phyloP scores from a whole-genome alignment of 768 basidiomycete species.

The Boletus edulis region DNA sequence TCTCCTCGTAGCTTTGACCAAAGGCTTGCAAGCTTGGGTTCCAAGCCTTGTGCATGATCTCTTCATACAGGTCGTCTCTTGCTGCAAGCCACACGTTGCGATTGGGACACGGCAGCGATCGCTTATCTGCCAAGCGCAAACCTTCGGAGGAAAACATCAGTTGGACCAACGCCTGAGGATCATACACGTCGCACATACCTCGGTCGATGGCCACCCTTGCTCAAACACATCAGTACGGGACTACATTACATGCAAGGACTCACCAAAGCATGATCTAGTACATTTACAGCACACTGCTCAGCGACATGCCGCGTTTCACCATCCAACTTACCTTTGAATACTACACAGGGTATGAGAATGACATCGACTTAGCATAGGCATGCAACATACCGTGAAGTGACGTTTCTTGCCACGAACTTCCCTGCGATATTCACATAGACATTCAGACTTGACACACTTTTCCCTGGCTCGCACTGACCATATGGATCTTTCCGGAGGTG shows the following conservation, averaged over 20 bases:
- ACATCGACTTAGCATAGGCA: not conserved
- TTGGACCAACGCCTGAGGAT: not conserved
- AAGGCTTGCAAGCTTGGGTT: conserved; percentile 68
- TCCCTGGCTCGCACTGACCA: conserved; percentile 54
- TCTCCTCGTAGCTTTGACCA: conserved; percentile 90
- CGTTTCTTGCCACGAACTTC: conserved; percentile 86
- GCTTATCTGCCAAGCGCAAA: conserved; percentile 90
- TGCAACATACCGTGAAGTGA: conserved; percentile 71
- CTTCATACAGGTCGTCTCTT: conserved; percentile 86
- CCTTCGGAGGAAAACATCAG: conserved; percentile 35
- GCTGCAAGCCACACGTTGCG: conserved; percentile 68
- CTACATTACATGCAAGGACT: conserved; percentile 14
- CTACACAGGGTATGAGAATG: conserved; percentile 30
- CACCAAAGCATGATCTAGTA: conserved; percentile 86
- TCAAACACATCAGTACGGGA: not conserved
- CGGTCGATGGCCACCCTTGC: conserved; percentile 91
- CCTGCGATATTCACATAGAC: conserved; percentile 43
- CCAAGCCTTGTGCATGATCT: conserved; percentile 90
- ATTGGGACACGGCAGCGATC: conserved; percentile 83
- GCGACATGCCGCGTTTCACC: not conserved
- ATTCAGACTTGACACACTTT: conserved; percentile 22
- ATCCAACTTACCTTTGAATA: conserved; percentile 69
- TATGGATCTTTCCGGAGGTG: conserved; percentile 54
- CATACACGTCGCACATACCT: conserved; percentile 40
- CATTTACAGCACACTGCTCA: conserved; percentile 2